phyloP scores from a whole-genome alignment of 1,139 yeast genomes.

The Zygoascus meyerae region DNA sequence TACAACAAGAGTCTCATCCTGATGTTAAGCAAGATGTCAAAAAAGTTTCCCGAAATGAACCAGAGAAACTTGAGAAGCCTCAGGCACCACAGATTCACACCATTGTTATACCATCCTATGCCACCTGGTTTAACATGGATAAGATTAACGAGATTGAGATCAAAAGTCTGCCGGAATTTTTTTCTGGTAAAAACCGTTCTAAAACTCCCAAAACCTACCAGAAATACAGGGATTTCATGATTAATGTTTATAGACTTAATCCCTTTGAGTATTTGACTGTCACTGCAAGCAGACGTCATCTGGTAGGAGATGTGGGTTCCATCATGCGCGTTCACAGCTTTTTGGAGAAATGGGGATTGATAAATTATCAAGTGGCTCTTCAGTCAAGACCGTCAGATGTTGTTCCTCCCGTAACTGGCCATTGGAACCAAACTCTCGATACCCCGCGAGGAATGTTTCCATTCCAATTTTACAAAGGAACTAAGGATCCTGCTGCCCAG shows the following conservation, averaged over 20 bases:
- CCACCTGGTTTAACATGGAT: conserved; percentile 81
- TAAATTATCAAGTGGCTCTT: conserved; percentile 85
- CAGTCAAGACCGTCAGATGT: conserved; percentile 65
- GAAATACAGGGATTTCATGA: conserved; percentile 89
- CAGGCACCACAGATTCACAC: conserved; percentile 64
- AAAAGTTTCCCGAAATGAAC: conserved; percentile 1
- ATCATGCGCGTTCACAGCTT: conserved; percentile 86
- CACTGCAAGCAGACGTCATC: conserved; percentile 89
- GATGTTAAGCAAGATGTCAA: conserved; percentile 10
- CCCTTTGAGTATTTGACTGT: conserved; percentile 90
- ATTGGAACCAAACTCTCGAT: conserved; percentile 52
- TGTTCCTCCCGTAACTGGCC: conserved; percentile 62
- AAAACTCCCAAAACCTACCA: conserved; percentile 86
- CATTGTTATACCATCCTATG: conserved; percentile 87
- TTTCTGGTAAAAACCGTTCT: conserved; percentile 64
- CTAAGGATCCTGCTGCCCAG: conserved; percentile 28
- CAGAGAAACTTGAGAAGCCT: conserved; percentile 6
- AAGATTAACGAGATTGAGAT: conserved; percentile 59
- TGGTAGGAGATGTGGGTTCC: conserved; percentile 95
- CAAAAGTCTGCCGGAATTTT: conserved; percentile 87
- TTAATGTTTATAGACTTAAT: conserved; percentile 83
- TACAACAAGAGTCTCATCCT: neutral
- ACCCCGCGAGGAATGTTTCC: conserved; percentile 95
- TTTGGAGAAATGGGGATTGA: conserved; percentile 91
- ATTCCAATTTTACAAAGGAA: conserved; percentile 50